These are phyloP conservation scores for Aspergillus thermomutatus DNA, from an alignment of 2,329 filamentous ascomycete species.

Conservation along the genomic window DNA sequence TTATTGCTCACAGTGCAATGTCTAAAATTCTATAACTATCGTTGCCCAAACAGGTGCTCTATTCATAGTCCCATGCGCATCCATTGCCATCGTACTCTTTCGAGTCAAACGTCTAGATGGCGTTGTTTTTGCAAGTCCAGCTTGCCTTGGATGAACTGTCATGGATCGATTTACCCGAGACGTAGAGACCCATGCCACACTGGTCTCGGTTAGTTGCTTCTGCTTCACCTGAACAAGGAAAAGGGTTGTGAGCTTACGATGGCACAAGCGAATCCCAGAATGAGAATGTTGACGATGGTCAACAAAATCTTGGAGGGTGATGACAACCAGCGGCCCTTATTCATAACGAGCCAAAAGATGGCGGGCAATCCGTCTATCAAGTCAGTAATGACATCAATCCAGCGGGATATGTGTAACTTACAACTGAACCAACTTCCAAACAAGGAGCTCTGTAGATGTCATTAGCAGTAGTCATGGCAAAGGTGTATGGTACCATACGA, in stretches of 20 bases:
- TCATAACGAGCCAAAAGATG: constrained; percentile 48
- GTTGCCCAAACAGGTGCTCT: no score
- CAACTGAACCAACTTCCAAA: constrained; percentile 66
- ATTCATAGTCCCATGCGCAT: not conserved
- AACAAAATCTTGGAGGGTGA: constrained; percentile 43
- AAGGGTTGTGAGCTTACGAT: constrained; percentile 19
- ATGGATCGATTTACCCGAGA: constrained; percentile 36
- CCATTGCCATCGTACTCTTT: not conserved
- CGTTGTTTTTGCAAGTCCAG: constrained; percentile 38
- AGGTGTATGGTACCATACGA: constrained; percentile 33
- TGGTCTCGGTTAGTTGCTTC: constrained; percentile 8
- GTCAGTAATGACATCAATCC: constrained; percentile 5
- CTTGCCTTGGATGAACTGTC: constrained; percentile 27
- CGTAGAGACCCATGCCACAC: constrained; percentile 40
- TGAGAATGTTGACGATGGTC: constrained; percentile 41
- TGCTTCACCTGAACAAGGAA: not conserved
- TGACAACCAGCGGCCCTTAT: constrained; percentile 40
- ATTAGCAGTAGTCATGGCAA: constrained; percentile 5
- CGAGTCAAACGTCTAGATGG: constrained; percentile 7
- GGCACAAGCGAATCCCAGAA: constrained; percentile 33
- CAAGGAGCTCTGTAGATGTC: constrained; percentile 44
- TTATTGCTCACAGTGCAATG: no score
- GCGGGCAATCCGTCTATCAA: constrained; percentile 39
- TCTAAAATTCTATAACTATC: not conserved
- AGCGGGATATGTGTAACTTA: constrained; percentile 7